A percentile compares a stretch with the other conserved stretches of the same genome.
phyloP scores from a whole-genome alignment of 73 alveolate genomes.

The Tetrahymena malaccensis region DNA sequence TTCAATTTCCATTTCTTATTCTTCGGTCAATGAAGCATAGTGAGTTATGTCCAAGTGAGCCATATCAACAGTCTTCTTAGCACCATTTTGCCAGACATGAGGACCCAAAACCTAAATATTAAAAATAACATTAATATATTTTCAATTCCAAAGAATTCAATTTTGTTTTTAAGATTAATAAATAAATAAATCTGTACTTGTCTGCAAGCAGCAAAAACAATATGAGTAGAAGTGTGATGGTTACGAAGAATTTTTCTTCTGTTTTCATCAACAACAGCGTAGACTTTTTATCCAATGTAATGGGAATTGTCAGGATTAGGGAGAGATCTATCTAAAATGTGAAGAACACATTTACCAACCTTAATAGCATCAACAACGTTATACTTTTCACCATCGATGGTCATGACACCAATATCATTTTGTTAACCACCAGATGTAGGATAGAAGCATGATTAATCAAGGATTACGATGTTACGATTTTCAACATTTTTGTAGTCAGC shows the following conservation, averaged over 20 bases:
- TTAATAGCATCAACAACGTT: slow-evolving; percentile 82
- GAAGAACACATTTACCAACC: slow-evolving; percentile 93
- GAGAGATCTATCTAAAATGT: slow-evolving; percentile 75
- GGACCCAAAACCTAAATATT: slow-evolving; percentile 75
- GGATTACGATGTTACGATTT: slow-evolving; percentile 78
- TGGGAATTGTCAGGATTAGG: slow-evolving; percentile 53
- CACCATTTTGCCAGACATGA: slow-evolving; percentile 99
- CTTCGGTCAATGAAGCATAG: slow-evolving; percentile 82
- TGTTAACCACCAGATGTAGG: slow-evolving; percentile 98
- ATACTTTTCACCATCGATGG: slow-evolving; percentile 54
- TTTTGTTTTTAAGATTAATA: not conserved
- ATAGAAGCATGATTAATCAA: slow-evolving; percentile 83
- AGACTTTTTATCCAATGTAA: slow-evolving; percentile 70
- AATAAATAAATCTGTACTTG: slow-evolving; percentile 37
- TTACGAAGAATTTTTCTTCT: slow-evolving; percentile 89
- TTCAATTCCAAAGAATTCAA: not conserved
- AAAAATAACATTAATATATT: not conserved
- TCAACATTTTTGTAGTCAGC: slow-evolving; percentile 72
- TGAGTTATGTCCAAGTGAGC: slow-evolving; percentile 98
- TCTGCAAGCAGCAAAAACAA: slow-evolving; percentile 92
- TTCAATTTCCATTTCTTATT: slow-evolving; percentile 90
- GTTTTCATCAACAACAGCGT: slow-evolving; percentile 73
- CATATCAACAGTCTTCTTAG: slow-evolving; percentile 88
- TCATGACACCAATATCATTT: slow-evolving; percentile 80
- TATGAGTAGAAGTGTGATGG: slow-evolving; percentile 98